Evolutionary conservation across 805 yeast species (phyloP), one percentile per base, ranked within the genome.

Genomic region (Candida xiaguanensis): DNA sequence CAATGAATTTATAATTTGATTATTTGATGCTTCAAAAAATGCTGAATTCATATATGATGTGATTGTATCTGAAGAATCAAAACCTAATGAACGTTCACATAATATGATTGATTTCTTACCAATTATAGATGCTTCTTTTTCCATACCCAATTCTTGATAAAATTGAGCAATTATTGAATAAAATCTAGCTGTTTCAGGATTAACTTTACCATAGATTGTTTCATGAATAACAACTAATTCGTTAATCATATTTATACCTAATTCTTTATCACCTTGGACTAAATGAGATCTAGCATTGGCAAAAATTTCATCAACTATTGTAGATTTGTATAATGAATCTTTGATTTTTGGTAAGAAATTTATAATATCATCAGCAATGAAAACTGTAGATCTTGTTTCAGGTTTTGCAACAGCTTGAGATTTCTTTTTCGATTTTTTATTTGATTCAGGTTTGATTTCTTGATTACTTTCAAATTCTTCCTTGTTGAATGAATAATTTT

Each of bases 141-240:
- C 56, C 50, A 74, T 63, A 12, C 79, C 78, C 32, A 78, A 56
- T 42, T 82, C 88, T 42, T 77, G 72, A 63, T 78, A 85, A 14
- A 80, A 59, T 45, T 80, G 79, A 11, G 95, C 83, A 34, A 88
- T 67, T 8, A 77, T 67, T 30, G 80, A 65, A 53, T 82, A 83
- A 25, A 80, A 80, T 37, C 75, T 75, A 11, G 91, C 88, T 20
- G 90, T 85, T 49, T 82, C 88, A 7, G 83, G 75, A 53, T 90
- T 93, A 22, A 91, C 74, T 19, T 72, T 58, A 22, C 98, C 96
- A 51, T 85, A 85, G 22, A 87, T 78, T 55, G 88, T 95, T 58
- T 89, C 95, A 46, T 78, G 78, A 39, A 88, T 71, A 7, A 82
- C 64, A 25, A 86, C 65, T 20, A 93, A 72, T 58, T 91, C 96